Evolutionary conservation across 2,329 filamentous ascomycete species (phyloP).

Genomic region (Fragosphaeria purpurea): DNA sequence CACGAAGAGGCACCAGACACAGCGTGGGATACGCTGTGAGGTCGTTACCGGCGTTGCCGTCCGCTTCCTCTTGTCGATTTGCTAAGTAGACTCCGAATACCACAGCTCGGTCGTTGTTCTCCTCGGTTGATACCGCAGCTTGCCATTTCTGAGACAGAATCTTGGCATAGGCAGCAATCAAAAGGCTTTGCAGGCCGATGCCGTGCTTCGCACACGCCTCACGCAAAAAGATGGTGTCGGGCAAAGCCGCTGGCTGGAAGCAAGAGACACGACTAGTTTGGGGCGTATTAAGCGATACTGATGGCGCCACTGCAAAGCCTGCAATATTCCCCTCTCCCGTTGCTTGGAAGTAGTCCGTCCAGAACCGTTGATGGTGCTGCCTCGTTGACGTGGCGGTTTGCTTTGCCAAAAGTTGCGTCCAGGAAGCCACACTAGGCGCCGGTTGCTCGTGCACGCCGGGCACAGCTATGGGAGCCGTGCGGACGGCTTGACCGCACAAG

Average conservation of each 20-base stretch:
- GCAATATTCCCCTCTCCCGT: no score
- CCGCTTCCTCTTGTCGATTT: constrained; percentile 47
- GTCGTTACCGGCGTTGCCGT: constrained; percentile 26
- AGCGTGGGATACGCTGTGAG: constrained; percentile 57
- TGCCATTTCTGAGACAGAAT: background rate
- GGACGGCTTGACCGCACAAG: constrained; percentile 10
- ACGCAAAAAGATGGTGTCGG: constrained; percentile 30
- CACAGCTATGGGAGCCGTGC: background rate
- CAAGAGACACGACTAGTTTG: background rate
- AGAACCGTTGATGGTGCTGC: constrained; percentile 23
- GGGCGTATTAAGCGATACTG: no score
- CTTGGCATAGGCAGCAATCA: constrained; percentile 62
- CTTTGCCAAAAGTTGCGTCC: constrained; percentile 16
- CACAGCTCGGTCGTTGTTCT: constrained; percentile 27
- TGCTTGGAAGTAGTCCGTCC: constrained; percentile 29
- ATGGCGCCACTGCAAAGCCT: no score
- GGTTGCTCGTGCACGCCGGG: no score
- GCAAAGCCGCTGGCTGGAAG: constrained; percentile 37
- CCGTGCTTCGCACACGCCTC: constrained; percentile 33
- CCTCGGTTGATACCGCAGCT: background rate
- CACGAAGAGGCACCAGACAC: constrained; percentile 63
- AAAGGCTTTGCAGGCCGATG: constrained; percentile 60
- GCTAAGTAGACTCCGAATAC: constrained; percentile 76
- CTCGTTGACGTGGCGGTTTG: constrained; percentile 8
- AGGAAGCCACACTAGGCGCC: constrained; percentile 8